Evolutionary conservation across 2,329 filamentous ascomycete species (phyloP).

Genomic region (Mollisiaceae sp.): DNA sequence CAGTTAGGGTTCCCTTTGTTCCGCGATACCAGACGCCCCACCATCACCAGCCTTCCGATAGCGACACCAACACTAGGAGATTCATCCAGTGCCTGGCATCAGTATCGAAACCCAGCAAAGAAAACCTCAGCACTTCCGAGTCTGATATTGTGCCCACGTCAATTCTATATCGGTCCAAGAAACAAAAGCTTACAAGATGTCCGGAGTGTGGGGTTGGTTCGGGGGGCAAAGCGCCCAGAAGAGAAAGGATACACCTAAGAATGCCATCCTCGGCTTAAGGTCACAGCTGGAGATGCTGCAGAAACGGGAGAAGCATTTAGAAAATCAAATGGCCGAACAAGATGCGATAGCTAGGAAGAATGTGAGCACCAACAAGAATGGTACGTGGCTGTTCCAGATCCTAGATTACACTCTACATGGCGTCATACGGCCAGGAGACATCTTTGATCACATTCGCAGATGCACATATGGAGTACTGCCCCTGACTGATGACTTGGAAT

Average conservation of each 20-base stretch:
- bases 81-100: not conserved
- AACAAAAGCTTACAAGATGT: slow-evolving; percentile 53
- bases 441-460: not conserved
- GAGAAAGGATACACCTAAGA: slow-evolving; percentile 93
- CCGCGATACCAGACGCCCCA: slow-evolving; percentile 32
- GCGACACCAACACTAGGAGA: slow-evolving; percentile 18
- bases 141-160: slow-evolving; percentile 22
- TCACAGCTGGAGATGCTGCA: slow-evolving; percentile 96
- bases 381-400: slow-evolving; percentile 57
- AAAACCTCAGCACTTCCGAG: slow-evolving; percentile 15
- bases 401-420: not conserved
- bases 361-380: slow-evolving; percentile 85
- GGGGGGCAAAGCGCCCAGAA: slow-evolving; percentile 82
- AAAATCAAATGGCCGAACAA: slow-evolving; percentile 92
- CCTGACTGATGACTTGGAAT: slow-evolving; percentile 34
- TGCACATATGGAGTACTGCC: slow-evolving; percentile 2
- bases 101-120: slow-evolving; percentile 1
- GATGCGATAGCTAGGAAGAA: slow-evolving; percentile 88
- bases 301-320: slow-evolving; percentile 91
- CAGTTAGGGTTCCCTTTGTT: slow-evolving; percentile 25
- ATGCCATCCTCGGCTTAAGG: slow-evolving; percentile 88
- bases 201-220: slow-evolving; percentile 85
- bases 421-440: not conserved
- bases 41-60: slow-evolving; percentile 35
- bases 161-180: slow-evolving; percentile 21